Percentiles rank a stretch among this genome's conserved stretches.
These are phyloP conservation scores for Phaffia rhodozyma DNA, from an alignment of 1,284 basidiomycete species.

Conservation along the genomic window DNA sequence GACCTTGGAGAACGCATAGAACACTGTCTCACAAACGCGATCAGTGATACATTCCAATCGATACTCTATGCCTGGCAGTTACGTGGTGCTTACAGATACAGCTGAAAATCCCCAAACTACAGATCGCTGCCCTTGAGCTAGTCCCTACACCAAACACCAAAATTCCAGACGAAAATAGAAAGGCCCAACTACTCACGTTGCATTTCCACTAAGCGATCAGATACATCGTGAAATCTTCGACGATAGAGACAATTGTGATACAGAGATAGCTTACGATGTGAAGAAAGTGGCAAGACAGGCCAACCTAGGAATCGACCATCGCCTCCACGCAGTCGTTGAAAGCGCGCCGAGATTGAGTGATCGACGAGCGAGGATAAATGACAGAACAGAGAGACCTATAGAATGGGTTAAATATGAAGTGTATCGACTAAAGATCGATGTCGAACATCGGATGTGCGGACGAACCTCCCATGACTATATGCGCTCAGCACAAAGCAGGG, in stretches of 20 bases:
- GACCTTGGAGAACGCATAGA: constrained; percentile 32
- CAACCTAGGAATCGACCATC: constrained; percentile 7
- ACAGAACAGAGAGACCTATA: constrained; percentile 8
- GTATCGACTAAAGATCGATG: too few relatives aligned
- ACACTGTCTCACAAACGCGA: constrained; percentile 16
- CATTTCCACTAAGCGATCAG: too few relatives aligned
- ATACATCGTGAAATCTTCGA: neutral
- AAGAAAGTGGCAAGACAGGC: constrained; percentile 9
- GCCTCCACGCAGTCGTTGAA: neutral
- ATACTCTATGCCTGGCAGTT: too few relatives aligned
- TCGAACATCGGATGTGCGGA: neutral
- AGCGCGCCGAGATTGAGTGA: constrained; percentile 11
- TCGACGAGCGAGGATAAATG: constrained; percentile 11
- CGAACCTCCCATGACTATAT: constrained; percentile 11
- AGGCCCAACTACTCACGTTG: neutral
- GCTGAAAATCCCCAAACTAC: constrained; percentile 34
- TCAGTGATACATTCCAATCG: neutral
- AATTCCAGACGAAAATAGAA: constrained; percentile 24
- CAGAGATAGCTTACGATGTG: neutral
- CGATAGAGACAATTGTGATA: neutral
- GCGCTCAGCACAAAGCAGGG: neutral
- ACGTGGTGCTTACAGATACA: constrained; percentile 26
- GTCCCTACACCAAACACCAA: constrained; percentile 37
- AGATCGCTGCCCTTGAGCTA: constrained; percentile 28
- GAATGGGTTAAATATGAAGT: neutral